Evolutionary conservation across 495 filamentous ascomycete species (phyloP), one percentile per base, ranked within the genome.

Genomic region (Hypoxylon trugodes): DNA sequence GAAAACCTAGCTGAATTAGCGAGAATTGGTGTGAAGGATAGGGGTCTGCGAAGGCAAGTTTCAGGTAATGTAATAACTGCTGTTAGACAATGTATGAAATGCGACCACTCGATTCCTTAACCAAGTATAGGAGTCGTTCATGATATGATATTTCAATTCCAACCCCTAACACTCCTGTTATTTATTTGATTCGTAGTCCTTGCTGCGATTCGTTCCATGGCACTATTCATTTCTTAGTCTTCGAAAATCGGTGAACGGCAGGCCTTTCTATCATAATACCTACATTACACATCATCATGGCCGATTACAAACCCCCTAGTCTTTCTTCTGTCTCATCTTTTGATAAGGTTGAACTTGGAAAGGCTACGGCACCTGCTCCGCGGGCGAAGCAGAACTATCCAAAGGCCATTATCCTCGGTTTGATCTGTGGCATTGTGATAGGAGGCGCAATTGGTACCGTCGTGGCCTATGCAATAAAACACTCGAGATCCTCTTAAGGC

Each of bases 341-440:
- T 10, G 47, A 46, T 30, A 51, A 45, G 28, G 30, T 1, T 6
- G 38, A 32, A 30, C 28, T 22, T 16, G 16, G 21, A 10, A 32
- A 33, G 6, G 8, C 1, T 28, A 38, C 10, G 22, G 6, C 0
- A 2, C n/a, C 8, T 24, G 9, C 16, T 7, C 32, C 22, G 24
- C 58, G 19, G 2, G 6, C 38, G 10, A 54, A 21, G 15, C 26
- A 22, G 10, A 45, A 41, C 10, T 54, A 54, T 22, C 30, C 49
- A 0, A 51, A 30, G 32, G 30, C 48, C 18, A 53, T 54, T 12
- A 47, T 61, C 13, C 26, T 61, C 21, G 48, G 48, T 6, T 5
- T 61, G 3, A 5, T 53, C 21, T 47, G 26, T n/a, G 58, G 41
- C 9, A 16, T 61, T 54, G 30, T 61, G 10, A 22, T 46, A 10